Conservation (phyloP, 495 filamentous ascomycete species). For the Aspergillus egyptiacus region DNA sequence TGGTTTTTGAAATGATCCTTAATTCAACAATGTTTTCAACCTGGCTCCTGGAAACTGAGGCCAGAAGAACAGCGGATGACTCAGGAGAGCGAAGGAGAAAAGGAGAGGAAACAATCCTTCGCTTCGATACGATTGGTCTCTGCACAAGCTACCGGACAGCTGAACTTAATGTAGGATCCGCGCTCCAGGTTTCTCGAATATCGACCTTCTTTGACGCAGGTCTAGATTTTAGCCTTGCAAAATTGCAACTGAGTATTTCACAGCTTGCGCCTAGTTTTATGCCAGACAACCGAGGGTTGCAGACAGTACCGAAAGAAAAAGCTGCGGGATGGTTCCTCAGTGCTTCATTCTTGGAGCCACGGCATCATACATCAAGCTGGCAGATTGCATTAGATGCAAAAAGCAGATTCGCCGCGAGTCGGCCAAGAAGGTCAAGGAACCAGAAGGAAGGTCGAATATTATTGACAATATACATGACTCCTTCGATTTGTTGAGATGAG, state of each 20-base stretch:
- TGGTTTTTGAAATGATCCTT: too few relatives aligned
- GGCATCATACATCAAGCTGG: slow-evolving; percentile 28
- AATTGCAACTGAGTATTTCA: neutral
- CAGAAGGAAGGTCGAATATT: slow-evolving; percentile 2
- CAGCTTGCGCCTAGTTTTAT: neutral
- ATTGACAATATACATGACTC: slow-evolving; percentile 2
- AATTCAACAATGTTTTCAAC: neutral
- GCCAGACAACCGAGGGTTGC: neutral
- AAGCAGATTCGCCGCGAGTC: slow-evolving; percentile 21
- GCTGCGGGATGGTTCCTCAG: slow-evolving; percentile 8
- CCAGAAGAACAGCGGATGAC: slow-evolving; percentile 1
- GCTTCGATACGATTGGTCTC: slow-evolving; percentile 4
- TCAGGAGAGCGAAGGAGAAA: neutral
- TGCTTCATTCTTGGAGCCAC: slow-evolving; percentile 34
- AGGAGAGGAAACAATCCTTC: slow-evolving; percentile 5
- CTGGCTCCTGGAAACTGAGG: neutral
- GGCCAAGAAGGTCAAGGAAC: slow-evolving; percentile 17
- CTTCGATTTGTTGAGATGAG: slow-evolving; percentile 18
- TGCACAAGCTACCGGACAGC: neutral
- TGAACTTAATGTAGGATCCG: slow-evolving; percentile 14
- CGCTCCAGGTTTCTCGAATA: slow-evolving; percentile 5
- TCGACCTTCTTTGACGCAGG: slow-evolving; percentile 13
- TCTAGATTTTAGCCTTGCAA: slow-evolving; percentile 12
- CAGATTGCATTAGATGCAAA: slow-evolving; percentile 22
- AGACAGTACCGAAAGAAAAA: slow-evolving; percentile 2